Conservation (phyloP, 1,139 yeast genomes). For the Nakaseomyces uthaithaninus region DNA sequence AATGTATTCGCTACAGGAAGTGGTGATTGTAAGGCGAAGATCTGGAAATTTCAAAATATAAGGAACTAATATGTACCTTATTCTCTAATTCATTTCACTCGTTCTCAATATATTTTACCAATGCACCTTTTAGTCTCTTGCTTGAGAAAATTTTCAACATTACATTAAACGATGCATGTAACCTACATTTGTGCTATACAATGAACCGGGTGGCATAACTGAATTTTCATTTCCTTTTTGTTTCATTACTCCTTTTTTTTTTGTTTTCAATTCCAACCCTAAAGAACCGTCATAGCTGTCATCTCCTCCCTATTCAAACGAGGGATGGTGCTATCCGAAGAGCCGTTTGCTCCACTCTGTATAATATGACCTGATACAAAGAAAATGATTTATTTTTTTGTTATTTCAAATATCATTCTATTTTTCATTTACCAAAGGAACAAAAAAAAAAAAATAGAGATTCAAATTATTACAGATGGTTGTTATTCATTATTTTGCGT, state of each 20-base stretch:
- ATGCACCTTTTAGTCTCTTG: neutral
- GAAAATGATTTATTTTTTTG: no score
- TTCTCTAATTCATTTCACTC: neutral
- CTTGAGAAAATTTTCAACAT: neutral
- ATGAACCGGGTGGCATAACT: neutral
- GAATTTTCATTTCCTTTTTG: neutral
- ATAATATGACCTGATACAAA: no score
- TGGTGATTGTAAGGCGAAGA: constrained; percentile 96
- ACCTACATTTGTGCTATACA: neutral
- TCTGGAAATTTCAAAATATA: constrained; percentile 52
- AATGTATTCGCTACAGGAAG: constrained; percentile 93
- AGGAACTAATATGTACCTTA: neutral
- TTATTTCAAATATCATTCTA: no score
- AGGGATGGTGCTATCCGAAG: no score
- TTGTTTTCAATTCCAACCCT: neutral
- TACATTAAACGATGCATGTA: no score
- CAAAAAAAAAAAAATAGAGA: no score
- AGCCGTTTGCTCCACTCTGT: no score
- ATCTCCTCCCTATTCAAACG: no score
- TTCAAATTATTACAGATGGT: no score
- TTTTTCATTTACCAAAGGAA: no score
- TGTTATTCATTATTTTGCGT: no score
- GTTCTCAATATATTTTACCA: neutral
- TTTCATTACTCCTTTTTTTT: neutral
- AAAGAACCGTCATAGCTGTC: no score